These are phyloP conservation scores for barrel medic (Medicago truncatula) DNA, from an alignment of 306 rosid genomes.

Conservation along the genomic window DNA sequence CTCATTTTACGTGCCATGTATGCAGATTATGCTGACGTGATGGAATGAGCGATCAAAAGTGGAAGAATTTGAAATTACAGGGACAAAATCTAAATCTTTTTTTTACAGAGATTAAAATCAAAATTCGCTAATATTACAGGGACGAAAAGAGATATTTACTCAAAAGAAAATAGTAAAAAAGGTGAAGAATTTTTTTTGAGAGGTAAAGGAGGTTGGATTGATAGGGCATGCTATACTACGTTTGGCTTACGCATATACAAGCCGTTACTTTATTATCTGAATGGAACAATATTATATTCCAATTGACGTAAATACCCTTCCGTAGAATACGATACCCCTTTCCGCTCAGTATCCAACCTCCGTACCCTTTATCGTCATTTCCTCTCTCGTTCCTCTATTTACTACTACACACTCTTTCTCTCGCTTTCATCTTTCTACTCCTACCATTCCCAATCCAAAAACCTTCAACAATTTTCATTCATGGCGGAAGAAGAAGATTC, in stretches of 20 bases:
- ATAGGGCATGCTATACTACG: background rate
- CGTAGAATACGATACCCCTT: background rate
- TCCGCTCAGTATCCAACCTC: background rate
- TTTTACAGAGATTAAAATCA: too few relatives aligned
- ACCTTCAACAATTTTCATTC: slow-evolving; percentile 3
- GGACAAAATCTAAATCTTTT: too few relatives aligned
- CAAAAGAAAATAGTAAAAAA: too few relatives aligned
- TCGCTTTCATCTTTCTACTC: background rate
- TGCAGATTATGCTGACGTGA: too few relatives aligned
- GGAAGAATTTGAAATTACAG: too few relatives aligned
- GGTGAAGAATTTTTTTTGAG: too few relatives aligned
- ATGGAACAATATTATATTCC: background rate
- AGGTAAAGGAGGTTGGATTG: background rate
- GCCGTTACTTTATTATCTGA: slow-evolving; percentile 13
- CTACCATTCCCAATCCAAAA: background rate
- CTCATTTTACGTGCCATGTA: too few relatives aligned
- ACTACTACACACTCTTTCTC: background rate
- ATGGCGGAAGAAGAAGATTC: slow-evolving; percentile 46
- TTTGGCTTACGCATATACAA: background rate
- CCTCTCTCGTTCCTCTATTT: background rate
- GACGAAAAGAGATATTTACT: too few relatives aligned
- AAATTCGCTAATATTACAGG: too few relatives aligned
- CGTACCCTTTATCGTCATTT: slow-evolving; percentile 48
- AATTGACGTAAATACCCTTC: slow-evolving; percentile 36
- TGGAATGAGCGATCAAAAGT: too few relatives aligned